Conservation (phyloP, 148 eudicot genomes). For the Beta vulgaris region DNA sequence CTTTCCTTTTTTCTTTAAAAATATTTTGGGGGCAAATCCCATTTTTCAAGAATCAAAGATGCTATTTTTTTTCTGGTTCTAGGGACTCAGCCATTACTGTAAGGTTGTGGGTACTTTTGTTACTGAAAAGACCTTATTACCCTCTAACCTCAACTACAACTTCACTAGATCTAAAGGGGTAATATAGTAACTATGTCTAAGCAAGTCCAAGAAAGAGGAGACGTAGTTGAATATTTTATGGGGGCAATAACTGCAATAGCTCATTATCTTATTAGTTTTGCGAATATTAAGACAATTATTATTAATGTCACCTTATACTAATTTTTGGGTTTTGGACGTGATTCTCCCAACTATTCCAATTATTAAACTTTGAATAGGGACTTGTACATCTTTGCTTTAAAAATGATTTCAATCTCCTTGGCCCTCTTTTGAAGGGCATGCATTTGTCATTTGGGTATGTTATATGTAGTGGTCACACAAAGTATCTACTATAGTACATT, state of each 20-base stretch:
- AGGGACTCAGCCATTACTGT: neutral
- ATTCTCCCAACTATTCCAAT: conserved; percentile 23
- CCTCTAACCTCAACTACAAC: neutral
- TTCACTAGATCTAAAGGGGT: conserved; percentile 21
- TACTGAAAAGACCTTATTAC: conserved; percentile 9
- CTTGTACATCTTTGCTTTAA: conserved; percentile 23
- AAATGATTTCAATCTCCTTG: conserved; percentile 9
- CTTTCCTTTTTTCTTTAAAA: neutral
- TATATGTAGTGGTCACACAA: conserved; percentile 21
- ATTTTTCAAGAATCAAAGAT: conserved; percentile 35
- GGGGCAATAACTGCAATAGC: conserved; percentile 26
- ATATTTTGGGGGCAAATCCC: conserved; percentile 15
- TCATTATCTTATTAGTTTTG: conserved; percentile 17
- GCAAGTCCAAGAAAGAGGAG: conserved; percentile 23
- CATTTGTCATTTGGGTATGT: no score
- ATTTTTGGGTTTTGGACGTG: conserved; percentile 9
- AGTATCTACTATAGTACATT: neutral
- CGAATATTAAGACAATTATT: conserved; percentile 22
- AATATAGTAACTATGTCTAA: neutral
- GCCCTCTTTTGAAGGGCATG: neutral
- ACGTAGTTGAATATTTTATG: conserved; percentile 10
- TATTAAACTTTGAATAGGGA: conserved; percentile 29
- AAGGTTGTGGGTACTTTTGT: neutral
- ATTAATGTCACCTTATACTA: conserved; percentile 20
- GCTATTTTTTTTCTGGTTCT: conserved; percentile 22